Evolutionary conservation across 768 basidiomycete species (phyloP).

Genomic region (Hypholoma fasciculare): DNA sequence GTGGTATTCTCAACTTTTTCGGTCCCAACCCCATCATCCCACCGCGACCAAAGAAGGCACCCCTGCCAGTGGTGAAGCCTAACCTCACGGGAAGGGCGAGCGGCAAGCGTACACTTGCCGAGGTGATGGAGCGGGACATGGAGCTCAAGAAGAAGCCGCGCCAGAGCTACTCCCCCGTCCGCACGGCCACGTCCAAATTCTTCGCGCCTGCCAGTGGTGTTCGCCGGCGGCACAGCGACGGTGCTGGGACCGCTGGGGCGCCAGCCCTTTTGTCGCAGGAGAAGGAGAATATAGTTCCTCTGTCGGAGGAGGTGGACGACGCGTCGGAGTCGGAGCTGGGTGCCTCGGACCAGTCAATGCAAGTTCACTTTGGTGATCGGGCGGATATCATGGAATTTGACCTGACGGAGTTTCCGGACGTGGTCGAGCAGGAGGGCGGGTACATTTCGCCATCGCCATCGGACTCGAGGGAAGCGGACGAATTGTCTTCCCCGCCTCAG

Average conservation of each 20-base stretch:
- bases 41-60: constrained; percentile 16
- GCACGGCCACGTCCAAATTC: constrained; percentile 37
- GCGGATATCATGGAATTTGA: constrained; percentile 36
- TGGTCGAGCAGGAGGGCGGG: constrained; percentile 75
- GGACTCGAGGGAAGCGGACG: constrained; percentile 55
- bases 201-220: constrained; percentile 21
- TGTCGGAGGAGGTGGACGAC: constrained; percentile 28
- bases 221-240: constrained; percentile 21
- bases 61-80: constrained; percentile 10
- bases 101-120: constrained; percentile 74
- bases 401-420: constrained; percentile 40
- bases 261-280: constrained; percentile 31
- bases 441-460: constrained; percentile 75
- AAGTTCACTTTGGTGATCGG: constrained; percentile 39
- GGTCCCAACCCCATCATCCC: constrained; percentile 52
- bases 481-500: constrained; percentile 64
- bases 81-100: constrained; percentile 54
- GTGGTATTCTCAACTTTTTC: constrained; percentile 62
- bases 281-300: constrained; percentile 44
- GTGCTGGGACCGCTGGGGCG: constrained; percentile 27
- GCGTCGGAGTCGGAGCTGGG: neutral
- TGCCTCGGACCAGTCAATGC: constrained; percentile 29
- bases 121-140: constrained; percentile 68
- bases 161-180: constrained; percentile 17
- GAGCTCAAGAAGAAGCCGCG: constrained; percentile 44